phyloP scores from a whole-genome alignment of 768 basidiomycete species.

The Candolleomyces eurysporus region DNA sequence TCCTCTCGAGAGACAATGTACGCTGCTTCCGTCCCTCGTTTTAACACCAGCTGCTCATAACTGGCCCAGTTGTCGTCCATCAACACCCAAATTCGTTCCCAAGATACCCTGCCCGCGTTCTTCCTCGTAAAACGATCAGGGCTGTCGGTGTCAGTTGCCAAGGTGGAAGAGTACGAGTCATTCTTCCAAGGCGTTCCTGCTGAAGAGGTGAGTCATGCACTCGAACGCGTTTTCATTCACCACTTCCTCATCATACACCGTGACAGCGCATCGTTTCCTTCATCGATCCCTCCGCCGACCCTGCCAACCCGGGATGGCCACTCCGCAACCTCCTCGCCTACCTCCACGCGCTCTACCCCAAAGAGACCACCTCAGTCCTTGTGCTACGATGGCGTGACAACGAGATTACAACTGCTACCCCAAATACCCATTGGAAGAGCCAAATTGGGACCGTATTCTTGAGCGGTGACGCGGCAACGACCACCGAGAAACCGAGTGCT shows the following conservation, averaged over 20 bases:
- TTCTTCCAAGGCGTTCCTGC: conserved; percentile 51
- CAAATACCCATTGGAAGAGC: conserved; percentile 53
- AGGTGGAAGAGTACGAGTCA: conserved; percentile 52
- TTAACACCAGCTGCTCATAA: too few relatives aligned
- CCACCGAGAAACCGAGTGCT: conserved; percentile 48
- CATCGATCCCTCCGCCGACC: conserved; percentile 81
- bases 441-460: conserved; percentile 52
- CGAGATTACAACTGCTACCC: conserved; percentile 37
- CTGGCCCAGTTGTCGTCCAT: conserved; percentile 45
- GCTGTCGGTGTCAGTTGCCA: conserved; percentile 33
- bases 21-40: conserved; percentile 6
- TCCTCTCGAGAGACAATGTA: conserved; percentile 44
- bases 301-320: conserved; percentile 84
- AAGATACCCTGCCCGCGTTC: conserved; percentile 44
- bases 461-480: conserved; percentile 19
- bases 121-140: conserved; percentile 52
- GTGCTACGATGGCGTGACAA: conserved; percentile 78
- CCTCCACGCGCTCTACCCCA: conserved; percentile 60
- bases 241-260: not conserved
- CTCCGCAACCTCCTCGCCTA: conserved; percentile 89
- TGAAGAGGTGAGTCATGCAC: conserved; percentile 32
- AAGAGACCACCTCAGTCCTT: conserved; percentile 46
- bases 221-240: not conserved
- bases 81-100: conserved; percentile 44
- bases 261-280: conserved; percentile 55